Evolutionary conservation across 768 basidiomycete genomes (phyloP), one percentile per base, ranked within the genome.

Genomic region (Tricholoma sp.): DNA sequence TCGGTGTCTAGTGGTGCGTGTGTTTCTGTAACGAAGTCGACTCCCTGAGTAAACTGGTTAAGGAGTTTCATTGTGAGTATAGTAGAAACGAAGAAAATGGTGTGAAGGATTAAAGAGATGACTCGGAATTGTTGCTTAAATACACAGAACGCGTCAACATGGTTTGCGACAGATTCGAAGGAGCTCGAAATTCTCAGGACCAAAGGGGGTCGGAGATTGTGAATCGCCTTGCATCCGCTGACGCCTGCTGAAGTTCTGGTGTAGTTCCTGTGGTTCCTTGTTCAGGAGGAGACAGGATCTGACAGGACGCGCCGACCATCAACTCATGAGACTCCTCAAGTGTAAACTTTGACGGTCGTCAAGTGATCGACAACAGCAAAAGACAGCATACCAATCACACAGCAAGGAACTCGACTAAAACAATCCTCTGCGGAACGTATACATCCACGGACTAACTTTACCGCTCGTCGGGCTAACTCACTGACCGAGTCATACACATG

Each of bases 1-100:
- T 77, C 70, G 0, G 67, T 63, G 55, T 76, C 59, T 61, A 74
- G 56, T 7, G 74, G 72, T 7, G 71, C 70, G 11, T 16, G 55
- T 27, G 62, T 56, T 39, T 67, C 67, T 5, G 43, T 21, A 18
- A 56, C 21, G 27, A 57, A 61, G 61, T 76, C 74, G 27, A 65
- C 52, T 31, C 53, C 50, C 27, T 63, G 56, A 12, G 72, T 66
- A 29, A 71, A 35, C 27, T 51, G 60, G 50, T 61, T 61, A 12
- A 67, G 22, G 41, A 71, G 11, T 8, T 32, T 32, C 43, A 52
- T 24, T 46, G 51, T 18, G 39, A 34, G 16, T 31, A 22, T 55
- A 41, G 58, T 39, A 37, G 65, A 37, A 43, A 59, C 14, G 55
- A 55, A n/a, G 56, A 52, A 12, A 53, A 24, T 51, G 57, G 31